Evolutionary conservation across 2,329 filamentous ascomycete genomes (phyloP).

Genomic region (Aspergillus chevalieri): DNA sequence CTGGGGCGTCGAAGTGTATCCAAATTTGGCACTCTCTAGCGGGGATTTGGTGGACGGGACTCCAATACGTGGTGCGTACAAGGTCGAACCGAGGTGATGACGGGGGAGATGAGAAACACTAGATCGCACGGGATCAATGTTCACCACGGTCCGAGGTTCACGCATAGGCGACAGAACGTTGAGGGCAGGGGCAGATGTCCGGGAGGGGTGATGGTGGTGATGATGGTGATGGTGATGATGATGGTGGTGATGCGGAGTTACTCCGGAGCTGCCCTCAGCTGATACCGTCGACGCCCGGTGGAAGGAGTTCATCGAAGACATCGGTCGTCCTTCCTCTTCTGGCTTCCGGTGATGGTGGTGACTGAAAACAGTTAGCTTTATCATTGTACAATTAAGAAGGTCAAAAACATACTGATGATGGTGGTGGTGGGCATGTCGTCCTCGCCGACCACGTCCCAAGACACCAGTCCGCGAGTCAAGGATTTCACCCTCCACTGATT

Average conservation of each 20-base stretch:
- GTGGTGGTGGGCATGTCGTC: conserved; percentile 51
- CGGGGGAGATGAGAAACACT: conserved; percentile 65
- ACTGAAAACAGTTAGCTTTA: conserved; percentile 14
- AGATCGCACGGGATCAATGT: conserved; percentile 64
- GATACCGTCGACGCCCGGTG: conserved; percentile 24
- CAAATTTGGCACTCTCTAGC: conserved; percentile 48
- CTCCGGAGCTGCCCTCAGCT: conserved; percentile 14
- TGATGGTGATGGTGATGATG: conserved; percentile 44
- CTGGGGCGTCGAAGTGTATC: conserved; percentile 57
- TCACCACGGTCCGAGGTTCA: conserved; percentile 60
- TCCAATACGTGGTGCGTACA: conserved; percentile 66
- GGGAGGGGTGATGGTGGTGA: conserved; percentile 21
- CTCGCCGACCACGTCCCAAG: conserved; percentile 63
- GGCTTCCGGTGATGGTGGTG: conserved; percentile 52
- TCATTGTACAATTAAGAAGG: not conserved
- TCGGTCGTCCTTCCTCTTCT: conserved; percentile 41
- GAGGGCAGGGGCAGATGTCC: conserved; percentile 13
- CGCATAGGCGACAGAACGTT: conserved; percentile 31
- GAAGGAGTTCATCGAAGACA: conserved; percentile 21
- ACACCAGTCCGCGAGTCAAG: conserved; percentile 57
- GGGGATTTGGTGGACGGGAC: conserved; percentile 37
- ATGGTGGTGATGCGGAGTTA: conserved; percentile 33
- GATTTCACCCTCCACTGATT: conserved; percentile 56
- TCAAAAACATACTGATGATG: conserved; percentile 47
- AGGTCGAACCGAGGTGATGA: conserved; percentile 73